Conservation (phyloP, 768 basidiomycete genomes). For the Sistotremastrum suecicum region DNA sequence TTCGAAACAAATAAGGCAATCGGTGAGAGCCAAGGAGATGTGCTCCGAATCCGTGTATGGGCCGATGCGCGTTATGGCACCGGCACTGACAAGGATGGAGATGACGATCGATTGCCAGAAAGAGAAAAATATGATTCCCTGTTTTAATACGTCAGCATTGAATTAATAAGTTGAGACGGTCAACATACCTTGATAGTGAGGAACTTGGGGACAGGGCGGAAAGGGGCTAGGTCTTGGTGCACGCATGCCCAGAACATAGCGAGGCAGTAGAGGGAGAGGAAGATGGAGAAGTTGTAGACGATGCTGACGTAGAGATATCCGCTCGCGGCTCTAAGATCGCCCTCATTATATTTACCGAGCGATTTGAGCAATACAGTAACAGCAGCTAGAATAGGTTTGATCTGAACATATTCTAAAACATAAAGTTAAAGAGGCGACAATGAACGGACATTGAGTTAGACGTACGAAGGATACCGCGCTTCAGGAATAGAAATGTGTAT, state of each 20-base stretch:
- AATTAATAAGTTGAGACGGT: background rate
- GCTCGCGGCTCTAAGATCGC: constrained; percentile 67
- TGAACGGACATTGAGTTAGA: background rate
- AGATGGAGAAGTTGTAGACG: constrained; percentile 73
- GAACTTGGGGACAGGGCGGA: constrained; percentile 36
- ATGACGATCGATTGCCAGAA: constrained; percentile 93
- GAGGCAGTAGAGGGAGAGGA: constrained; percentile 73
- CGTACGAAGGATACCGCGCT: constrained; percentile 88
- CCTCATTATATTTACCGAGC: constrained; percentile 78
- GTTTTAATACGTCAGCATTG: constrained; percentile 21
- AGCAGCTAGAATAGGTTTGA: constrained; percentile 82
- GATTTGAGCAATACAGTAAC: constrained; percentile 80
- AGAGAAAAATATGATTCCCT: constrained; percentile 94
- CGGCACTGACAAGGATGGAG: constrained; percentile 76
- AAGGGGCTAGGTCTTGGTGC: constrained; percentile 76
- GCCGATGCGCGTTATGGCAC: constrained; percentile 63
- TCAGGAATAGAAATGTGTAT: constrained; percentile 84
- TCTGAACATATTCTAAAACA: constrained; percentile 83
- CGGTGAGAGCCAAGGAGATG: constrained; percentile 81
- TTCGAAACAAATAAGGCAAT: constrained; percentile 87
- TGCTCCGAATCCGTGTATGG: constrained; percentile 81
- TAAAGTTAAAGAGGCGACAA: constrained; percentile 1
- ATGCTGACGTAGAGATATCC: constrained; percentile 89
- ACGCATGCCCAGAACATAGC: constrained; percentile 97
- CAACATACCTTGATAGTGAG: background rate